Evolutionary conservation across 2,329 filamentous ascomycete species (phyloP), one percentile per base, ranked within the genome.

Genomic region (Penicillium hordei): DNA sequence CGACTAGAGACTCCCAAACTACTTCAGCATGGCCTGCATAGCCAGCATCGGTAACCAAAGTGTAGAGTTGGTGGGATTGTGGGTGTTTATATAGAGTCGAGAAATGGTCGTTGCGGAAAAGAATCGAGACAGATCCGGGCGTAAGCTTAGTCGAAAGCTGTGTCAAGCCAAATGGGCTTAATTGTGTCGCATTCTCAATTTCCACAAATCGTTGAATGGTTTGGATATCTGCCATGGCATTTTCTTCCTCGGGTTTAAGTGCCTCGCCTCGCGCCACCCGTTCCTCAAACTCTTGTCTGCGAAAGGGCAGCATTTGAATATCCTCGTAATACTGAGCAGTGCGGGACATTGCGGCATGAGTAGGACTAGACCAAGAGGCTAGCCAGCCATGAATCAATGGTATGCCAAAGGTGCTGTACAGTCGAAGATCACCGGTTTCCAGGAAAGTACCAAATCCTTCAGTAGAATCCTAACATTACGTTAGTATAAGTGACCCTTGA

Each of bases 91-190:
- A 96, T 0, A 99, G 75, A 0, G 93, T 97, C 42, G 91, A 92
- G 70, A 99, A 99, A 72, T 99, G 94, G 70, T 99, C 93, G 68
- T 99, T 99, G 27, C 94, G 86, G 78, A 99, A 99, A 1, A 99
- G 77, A 49, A 99, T 97, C 0, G 91, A 91, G 60, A 97, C 85
- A 1, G 89, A 86, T 1, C 92, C 93, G 1, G 91, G 88, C 13
- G 83, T 78, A 57, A 97, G 82, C 6, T 83, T 86, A 50, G 85
- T 84, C 0, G 82, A 83, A 39, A 97, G 87, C 1, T 89, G 84
- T 39, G 89, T 83, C 2, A 99, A 81, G 0, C 94, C 94, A 73
- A 88, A 89, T 0, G 85, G 80, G 0, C 94, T 97, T 23, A 99
- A 79, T 68, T 99, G 94, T 0, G 94, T 97, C 0, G 91, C 88